Evolutionary conservation across 2,329 filamentous ascomycete genomes (phyloP), one percentile per base, ranked within the genome.

Genomic region (Aspergillus floridensis): DNA sequence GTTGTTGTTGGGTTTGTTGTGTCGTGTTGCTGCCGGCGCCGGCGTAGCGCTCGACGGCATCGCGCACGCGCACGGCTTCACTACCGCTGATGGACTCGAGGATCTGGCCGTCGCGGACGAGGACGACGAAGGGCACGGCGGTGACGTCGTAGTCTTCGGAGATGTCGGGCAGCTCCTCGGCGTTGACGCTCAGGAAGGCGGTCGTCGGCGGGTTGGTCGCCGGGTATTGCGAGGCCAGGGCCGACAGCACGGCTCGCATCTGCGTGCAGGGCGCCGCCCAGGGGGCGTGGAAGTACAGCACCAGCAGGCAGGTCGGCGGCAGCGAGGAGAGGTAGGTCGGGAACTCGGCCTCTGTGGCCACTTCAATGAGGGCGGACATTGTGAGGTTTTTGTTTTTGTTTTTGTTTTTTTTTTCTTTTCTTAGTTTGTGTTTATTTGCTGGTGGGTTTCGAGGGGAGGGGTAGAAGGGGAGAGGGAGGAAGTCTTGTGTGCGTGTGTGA

Each of bases 261-360:
- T 97, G 92, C 64, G 90, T 88, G 82, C 95, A 98, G 49, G 95
- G 95, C 60, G 92, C 92, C 31, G 95, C 95, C 95, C 95, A 99
- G 66, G 93, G 90, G 21, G 95, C 92, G 76, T 98, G 90, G 82
- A 99, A 99, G 75, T 93, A 97, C 72, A 96, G 86, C 71, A 97
- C 83, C 63, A 93, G 83, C 61, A 97, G 86, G 16, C 90, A 86
- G 16, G 87, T 84, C 2, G 88, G 72, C 11, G 90, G 85, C 14
- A 93, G 82, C 47, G 86, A 82, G 63, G 82, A 81, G 63, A 91
- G 80, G 72, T 89, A 83, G 65, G 85, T 79, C 66, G 87, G 81
- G 87, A 95, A 97, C 68, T 87, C 86, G 66, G 83, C 79, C 70
- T 92, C 86, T 68, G 84, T 87, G 68, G 86, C 84, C 77, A 97